Percentiles rank a stretch among this genome's conserved stretches.
phyloP scores from a whole-genome alignment of 148 eudicot genomes.

The Pharnaceum exiguum region DNA sequence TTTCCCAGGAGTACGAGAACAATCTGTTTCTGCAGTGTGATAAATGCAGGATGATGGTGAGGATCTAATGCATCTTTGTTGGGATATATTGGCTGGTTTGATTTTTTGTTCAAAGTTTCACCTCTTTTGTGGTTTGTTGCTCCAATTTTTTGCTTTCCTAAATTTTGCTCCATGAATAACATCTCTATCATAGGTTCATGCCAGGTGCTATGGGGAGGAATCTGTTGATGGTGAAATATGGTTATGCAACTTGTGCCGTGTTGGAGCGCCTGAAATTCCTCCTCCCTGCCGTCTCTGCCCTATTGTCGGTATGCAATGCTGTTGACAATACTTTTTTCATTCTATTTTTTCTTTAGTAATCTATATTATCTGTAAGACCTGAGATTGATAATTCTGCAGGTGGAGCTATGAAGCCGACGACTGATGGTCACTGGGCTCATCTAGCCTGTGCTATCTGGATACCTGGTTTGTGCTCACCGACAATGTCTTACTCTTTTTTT shows the following conservation, averaged over 20 bases:
- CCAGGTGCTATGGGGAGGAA: constrained; percentile 98
- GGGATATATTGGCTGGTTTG: background rate
- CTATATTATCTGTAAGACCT: constrained; percentile 1
- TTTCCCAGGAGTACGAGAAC: constrained; percentile 79
- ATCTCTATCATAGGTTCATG: constrained; percentile 69
- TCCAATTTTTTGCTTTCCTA: too few species aligned
- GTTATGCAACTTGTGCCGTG: constrained; percentile 93
- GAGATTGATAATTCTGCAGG: constrained; percentile 36
- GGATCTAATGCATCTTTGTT: constrained; percentile 5
- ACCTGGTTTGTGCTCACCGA: constrained; percentile 63
- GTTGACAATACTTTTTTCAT: background rate
- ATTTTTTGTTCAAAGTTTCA: background rate
- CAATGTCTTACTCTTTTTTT: background rate
- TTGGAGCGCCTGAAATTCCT: constrained; percentile 65
- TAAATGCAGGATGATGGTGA: constrained; percentile 98
- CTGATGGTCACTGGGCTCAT: constrained; percentile 99
- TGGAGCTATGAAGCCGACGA: constrained; percentile 98
- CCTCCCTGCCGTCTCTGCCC: constrained; percentile 98
- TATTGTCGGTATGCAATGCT: constrained; percentile 53
- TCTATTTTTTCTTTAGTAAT: background rate
- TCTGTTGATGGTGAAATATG: constrained; percentile 78
- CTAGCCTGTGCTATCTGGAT: constrained; percentile 99
- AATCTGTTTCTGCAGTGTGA: constrained; percentile 96
- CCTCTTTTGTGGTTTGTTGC: background rate
- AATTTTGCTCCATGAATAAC: background rate